Conservation (phyloP, 768 basidiomycete species). For the Boletus barrowsii region DNA sequence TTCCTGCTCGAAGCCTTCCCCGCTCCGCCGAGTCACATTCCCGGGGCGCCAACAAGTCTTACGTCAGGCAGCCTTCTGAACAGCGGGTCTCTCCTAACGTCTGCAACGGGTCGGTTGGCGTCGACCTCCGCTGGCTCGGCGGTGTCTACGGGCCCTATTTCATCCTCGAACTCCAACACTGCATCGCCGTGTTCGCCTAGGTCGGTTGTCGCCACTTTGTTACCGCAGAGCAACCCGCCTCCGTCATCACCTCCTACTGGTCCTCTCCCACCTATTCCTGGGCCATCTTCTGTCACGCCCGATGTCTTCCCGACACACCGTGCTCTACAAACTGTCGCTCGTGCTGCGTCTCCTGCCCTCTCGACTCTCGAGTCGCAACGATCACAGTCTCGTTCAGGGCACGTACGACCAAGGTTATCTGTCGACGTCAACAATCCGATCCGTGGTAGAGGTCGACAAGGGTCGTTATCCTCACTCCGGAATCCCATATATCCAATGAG, state of each 20-base stretch:
- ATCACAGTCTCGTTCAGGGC: constrained; percentile 17
- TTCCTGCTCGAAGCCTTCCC: constrained; percentile 39
- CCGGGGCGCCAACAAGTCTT: constrained; percentile 19
- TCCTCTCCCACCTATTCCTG: constrained; percentile 67
- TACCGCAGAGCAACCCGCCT: constrained; percentile 45
- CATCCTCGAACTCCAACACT: constrained; percentile 3
- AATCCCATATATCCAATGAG: constrained; percentile 16
- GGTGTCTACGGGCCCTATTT: neutral
- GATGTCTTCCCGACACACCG: constrained; percentile 42
- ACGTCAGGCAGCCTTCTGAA: constrained; percentile 2
- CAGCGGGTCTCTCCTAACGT: constrained; percentile 14
- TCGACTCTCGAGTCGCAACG: constrained; percentile 19
- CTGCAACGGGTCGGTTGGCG: constrained; percentile 4
- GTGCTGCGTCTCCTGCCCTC: constrained; percentile 23
- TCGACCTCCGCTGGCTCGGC: constrained; percentile 4
- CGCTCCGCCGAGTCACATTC: constrained; percentile 33
- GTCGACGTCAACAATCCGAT: constrained; percentile 11
- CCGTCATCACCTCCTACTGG: constrained; percentile 54
- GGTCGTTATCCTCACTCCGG: constrained; percentile 29
- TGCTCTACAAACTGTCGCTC: constrained; percentile 21
- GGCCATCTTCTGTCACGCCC: constrained; percentile 55
- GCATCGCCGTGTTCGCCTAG: constrained; percentile 16
- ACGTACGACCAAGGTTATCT: constrained; percentile 14
- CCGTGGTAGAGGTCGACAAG: constrained; percentile 21
- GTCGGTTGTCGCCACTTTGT: constrained; percentile 1